A percentile compares a stretch with the other conserved stretches of the same genome.
Evolutionary conservation across 2,329 filamentous ascomycete species (phyloP).

Genomic region (Fusarium subtropicale): DNA sequence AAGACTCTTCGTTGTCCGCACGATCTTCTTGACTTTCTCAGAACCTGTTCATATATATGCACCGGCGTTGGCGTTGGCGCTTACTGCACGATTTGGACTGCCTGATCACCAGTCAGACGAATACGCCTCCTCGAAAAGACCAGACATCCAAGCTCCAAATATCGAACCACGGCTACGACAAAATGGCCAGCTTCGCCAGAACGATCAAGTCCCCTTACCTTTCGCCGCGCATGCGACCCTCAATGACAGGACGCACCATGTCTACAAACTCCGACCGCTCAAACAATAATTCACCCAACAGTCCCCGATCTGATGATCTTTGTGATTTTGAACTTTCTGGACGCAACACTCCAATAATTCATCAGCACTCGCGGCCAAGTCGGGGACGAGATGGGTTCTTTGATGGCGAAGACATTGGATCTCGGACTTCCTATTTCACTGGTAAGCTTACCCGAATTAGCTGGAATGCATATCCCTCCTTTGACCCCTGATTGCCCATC

Average conservation of each 20-base stretch:
- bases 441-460: constrained; percentile 26
- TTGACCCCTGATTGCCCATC: constrained; percentile 12
- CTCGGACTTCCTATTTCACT: constrained; percentile 24
- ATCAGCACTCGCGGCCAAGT: constrained; percentile 12
- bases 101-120: constrained; percentile 33
- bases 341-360: constrained; percentile 47
- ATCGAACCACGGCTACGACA: constrained; percentile 27
- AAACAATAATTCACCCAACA: constrained; percentile 41
- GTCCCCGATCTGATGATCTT: constrained; percentile 49
- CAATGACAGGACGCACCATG: constrained; percentile 57
- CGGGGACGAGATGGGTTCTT: constrained; percentile 31
- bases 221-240: constrained; percentile 57
- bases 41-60: constrained; percentile 31
- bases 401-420: constrained; percentile 29
- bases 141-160: constrained; percentile 27
- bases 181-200: constrained; percentile 62
- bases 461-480: constrained; percentile 31
- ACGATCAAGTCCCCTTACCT: constrained; percentile 63
- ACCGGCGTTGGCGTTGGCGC: constrained; percentile 41
- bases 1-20: constrained; percentile 21
- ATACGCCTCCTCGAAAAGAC: constrained; percentile 14
- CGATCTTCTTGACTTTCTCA: neutral
- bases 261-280: constrained; percentile 61
- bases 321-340: constrained; percentile 47
- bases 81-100: constrained; percentile 39